These are phyloP conservation scores for Coelastrella sp. DNA, from an alignment of 139 green algal genomes.

Conservation along the genomic window DNA sequence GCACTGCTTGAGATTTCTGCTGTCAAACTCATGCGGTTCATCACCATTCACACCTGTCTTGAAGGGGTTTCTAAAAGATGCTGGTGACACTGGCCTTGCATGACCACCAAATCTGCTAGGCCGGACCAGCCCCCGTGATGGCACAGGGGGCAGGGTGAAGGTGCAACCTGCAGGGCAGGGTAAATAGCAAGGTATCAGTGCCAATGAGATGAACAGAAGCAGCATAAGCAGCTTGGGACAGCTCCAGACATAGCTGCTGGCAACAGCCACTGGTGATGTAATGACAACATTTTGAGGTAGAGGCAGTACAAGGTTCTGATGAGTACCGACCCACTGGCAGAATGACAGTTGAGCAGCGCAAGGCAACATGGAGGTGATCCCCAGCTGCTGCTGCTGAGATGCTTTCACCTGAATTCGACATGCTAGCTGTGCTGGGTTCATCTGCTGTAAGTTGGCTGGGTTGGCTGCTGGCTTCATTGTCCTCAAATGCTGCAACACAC, in stretches of 20 bases:
- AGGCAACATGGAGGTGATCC: no score
- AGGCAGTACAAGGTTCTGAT: neutral
- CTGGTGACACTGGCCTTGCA: conserved; percentile 30
- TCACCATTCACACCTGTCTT: conserved; percentile 29
- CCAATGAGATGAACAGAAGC: neutral
- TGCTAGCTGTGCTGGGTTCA: conserved; percentile 40
- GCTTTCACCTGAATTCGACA: conserved; percentile 37
- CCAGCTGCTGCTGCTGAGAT: no score
- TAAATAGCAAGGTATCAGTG: neutral
- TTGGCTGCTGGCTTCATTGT: conserved; percentile 43
- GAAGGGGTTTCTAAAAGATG: conserved; percentile 47
- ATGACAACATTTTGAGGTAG: neutral
- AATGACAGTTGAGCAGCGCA: no score
- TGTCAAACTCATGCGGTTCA: conserved; percentile 33
- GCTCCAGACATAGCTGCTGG: neutral
- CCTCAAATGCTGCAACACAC: conserved; percentile 22
- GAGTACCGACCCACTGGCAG: no score
- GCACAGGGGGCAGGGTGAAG: conserved; percentile 44
- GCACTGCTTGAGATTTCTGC: conserved; percentile 21
- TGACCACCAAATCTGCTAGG: conserved; percentile 39
- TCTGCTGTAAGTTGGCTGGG: conserved; percentile 45
- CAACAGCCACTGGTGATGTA: neutral
- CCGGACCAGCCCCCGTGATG: neutral
- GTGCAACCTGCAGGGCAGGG: conserved; percentile 22
- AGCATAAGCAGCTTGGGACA: neutral